A percentile compares a stretch with the other conserved stretches of the same genome.
Conservation (phyloP, 768 basidiomycete genomes). For the Leucosporidium scottii region DNA sequence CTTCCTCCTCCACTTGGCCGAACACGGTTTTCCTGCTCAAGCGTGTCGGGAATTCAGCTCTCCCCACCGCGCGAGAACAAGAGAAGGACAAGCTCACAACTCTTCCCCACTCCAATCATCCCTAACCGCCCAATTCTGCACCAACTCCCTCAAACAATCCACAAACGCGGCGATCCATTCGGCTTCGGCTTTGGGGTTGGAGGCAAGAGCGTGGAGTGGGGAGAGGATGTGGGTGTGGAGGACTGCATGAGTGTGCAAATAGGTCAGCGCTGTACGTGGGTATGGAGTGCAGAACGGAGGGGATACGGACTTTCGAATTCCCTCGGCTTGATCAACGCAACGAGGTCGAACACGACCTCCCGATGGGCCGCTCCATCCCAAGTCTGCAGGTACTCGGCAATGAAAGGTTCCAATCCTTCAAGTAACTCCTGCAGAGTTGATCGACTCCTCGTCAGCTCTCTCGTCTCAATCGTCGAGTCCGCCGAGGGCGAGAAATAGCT, state of each 20-base stretch:
- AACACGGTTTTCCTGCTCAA: background rate
- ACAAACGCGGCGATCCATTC: constrained; percentile 5
- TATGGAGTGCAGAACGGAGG: background rate
- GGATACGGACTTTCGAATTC: background rate
- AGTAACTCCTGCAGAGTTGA: constrained; percentile 13
- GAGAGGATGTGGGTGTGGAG: background rate
- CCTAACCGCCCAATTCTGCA: background rate
- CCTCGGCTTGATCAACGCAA: constrained; percentile 9
- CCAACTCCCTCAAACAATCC: background rate
- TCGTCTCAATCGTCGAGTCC: no score
- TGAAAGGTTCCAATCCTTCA: background rate
- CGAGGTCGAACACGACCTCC: background rate
- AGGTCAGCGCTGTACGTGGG: background rate
- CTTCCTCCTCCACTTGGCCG: background rate
- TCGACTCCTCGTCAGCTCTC: background rate
- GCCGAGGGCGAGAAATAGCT: background rate
- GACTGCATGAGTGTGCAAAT: background rate
- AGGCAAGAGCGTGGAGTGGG: background rate
- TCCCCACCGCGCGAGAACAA: no score
- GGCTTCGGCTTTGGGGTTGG: accelerated
- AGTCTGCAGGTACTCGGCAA: background rate
- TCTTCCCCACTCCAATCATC: constrained; percentile 4
- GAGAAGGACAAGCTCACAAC: background rate
- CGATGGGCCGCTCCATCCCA: constrained; percentile 12
- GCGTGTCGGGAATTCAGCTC: no score